Evolutionary conservation across 352 stramenopile genomes (phyloP).

Genomic region (Phytophthora sojae): DNA sequence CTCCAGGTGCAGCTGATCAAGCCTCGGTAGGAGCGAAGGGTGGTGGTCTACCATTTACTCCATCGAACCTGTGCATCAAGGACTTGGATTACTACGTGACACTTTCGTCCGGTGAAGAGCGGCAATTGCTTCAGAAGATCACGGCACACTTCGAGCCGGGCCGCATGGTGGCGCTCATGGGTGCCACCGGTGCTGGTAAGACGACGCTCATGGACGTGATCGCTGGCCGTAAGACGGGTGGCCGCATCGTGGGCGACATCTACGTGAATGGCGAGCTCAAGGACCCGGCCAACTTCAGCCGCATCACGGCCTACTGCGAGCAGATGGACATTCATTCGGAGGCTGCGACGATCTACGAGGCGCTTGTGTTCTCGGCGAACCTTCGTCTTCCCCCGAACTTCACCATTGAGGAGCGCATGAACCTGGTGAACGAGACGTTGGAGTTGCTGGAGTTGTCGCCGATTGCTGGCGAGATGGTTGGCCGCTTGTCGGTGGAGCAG

Average conservation of each 20-base stretch:
- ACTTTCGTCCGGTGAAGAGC: constrained; percentile 61
- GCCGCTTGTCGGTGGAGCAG: constrained; percentile 85
- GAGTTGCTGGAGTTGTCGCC: constrained; percentile 58
- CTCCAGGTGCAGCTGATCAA: constrained; percentile 21
- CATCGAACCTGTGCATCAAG: constrained; percentile 56
- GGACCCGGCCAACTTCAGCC: constrained; percentile 79
- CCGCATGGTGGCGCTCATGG: constrained; percentile 83
- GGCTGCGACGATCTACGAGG: constrained; percentile 87
- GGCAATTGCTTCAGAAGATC: constrained; percentile 50
- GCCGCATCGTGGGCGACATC: constrained; percentile 61
- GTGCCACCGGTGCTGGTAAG: constrained; percentile 58
- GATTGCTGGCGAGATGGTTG: constrained; percentile 45
- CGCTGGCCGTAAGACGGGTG: constrained; percentile 65
- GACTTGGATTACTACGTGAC: constrained; percentile 69
- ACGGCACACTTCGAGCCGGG: constrained; percentile 62
- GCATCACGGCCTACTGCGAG: constrained; percentile 93
- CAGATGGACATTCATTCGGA: constrained; percentile 92
- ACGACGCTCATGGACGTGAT: constrained; percentile 74
- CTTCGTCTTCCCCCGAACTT: constrained; percentile 77
- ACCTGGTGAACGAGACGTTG: constrained; percentile 11
- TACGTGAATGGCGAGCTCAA: constrained; percentile 87
- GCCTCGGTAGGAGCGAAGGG: constrained; percentile 15
- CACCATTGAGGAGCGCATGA: constrained; percentile 51
- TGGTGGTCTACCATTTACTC: constrained; percentile 50
- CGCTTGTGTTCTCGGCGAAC: constrained; percentile 90